phyloP scores from a whole-genome alignment of 108 stramenopile genomes.

The Tribonema minus region DNA sequence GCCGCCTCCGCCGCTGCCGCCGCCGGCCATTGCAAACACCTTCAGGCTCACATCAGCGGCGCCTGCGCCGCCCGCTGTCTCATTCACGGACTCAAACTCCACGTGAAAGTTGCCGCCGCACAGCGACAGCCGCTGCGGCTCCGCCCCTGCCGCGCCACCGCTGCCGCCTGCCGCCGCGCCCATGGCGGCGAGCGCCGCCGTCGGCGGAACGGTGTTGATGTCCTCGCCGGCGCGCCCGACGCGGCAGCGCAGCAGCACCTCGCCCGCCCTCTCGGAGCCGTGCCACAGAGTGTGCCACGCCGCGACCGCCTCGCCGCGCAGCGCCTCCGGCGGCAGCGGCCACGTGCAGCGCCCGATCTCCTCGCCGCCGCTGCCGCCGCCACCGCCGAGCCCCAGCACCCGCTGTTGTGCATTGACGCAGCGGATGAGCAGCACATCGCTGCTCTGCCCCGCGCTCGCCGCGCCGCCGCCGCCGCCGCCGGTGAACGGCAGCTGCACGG shows the following conservation, averaged over 20 bases:
- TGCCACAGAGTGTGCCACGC: slow-evolving; percentile 6
- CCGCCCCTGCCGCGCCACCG: background rate
- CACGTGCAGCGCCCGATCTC: slow-evolving; percentile 15
- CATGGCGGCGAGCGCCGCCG: background rate
- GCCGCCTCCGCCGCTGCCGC: too few relatives aligned
- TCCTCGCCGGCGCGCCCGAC: slow-evolving; percentile 15
- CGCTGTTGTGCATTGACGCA: background rate
- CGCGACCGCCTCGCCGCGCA: background rate
- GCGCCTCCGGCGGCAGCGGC: slow-evolving; percentile 1
- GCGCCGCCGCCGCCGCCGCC: background rate
- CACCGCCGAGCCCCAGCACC: too few relatives aligned
- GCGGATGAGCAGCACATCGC: background rate
- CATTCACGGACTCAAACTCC: background rate
- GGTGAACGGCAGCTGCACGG: background rate
- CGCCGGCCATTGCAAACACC: background rate
- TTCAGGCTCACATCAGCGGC: background rate
- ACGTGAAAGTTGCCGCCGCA: slow-evolving; percentile 10
- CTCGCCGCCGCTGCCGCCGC: background rate
- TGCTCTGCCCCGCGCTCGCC: background rate
- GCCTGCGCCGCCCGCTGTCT: background rate
- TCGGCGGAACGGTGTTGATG: background rate
- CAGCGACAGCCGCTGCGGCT: background rate
- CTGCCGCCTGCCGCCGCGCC: background rate
- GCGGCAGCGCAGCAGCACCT: slow-evolving; percentile 1
- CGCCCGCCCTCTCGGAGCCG: background rate